Conservation (phyloP, 1,284 basidiomycete species). For the Malassezia equina region DNA sequence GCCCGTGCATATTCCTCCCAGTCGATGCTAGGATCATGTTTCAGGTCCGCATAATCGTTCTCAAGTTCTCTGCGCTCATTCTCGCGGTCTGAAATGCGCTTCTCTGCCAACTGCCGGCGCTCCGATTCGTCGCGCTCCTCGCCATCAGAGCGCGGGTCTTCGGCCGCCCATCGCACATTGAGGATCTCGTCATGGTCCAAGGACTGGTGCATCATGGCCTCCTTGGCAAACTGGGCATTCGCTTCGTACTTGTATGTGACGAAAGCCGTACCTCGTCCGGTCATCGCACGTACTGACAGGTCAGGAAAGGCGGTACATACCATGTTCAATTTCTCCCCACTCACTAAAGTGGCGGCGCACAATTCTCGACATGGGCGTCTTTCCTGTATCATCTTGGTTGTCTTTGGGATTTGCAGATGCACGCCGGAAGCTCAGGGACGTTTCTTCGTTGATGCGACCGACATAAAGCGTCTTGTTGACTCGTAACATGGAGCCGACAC, state of each 20-base stretch:
- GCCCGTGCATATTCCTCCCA: slow-evolving; percentile 19
- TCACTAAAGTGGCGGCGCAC: slow-evolving; percentile 70
- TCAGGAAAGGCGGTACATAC: slow-evolving; percentile 53
- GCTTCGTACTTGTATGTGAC: slow-evolving; percentile 80
- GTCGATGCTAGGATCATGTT: slow-evolving; percentile 21
- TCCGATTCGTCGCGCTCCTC: slow-evolving; percentile 29
- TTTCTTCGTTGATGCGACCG: slow-evolving; percentile 60
- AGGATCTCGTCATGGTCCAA: slow-evolving; percentile 94
- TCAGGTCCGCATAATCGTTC: slow-evolving; percentile 21
- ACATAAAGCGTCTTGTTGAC: slow-evolving; percentile 92
- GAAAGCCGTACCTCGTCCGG: slow-evolving; percentile 90
- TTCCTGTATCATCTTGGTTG: slow-evolving; percentile 25
- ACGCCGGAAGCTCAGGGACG: slow-evolving; percentile 20
- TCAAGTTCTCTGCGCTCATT: slow-evolving; percentile 26
- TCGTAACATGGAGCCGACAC: slow-evolving; percentile 86
- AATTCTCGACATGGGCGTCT: slow-evolving; percentile 30
- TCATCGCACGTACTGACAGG: slow-evolving; percentile 68
- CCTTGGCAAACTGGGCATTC: slow-evolving; percentile 91
- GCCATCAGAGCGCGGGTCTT: slow-evolving; percentile 35
- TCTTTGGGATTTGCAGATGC: slow-evolving; percentile 20
- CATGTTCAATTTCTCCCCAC: slow-evolving; percentile 88
- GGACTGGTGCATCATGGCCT: slow-evolving; percentile 97
- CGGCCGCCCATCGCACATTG: slow-evolving; percentile 54
- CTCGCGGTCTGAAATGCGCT: slow-evolving; percentile 31
- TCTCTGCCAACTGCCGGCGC: slow-evolving; percentile 26